Evolutionary conservation across 1,139 yeast genomes (phyloP).

Genomic region (Meyerozyma carpophila): DNA sequence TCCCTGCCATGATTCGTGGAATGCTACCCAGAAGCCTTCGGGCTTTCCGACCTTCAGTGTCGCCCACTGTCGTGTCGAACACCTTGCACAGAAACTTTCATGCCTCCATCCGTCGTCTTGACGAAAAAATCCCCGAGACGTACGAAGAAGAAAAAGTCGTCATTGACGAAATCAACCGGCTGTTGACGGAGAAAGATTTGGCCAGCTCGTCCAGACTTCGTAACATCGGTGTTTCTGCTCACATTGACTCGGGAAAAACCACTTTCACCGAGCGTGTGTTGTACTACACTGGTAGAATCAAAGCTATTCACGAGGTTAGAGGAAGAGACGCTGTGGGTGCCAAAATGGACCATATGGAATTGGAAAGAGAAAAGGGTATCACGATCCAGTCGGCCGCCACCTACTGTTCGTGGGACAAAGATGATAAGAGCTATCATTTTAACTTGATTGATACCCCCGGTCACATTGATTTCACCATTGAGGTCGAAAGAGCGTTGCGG

Average conservation of each 20-base stretch:
- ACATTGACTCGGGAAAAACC: conserved; percentile 24
- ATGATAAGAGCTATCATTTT: conserved; percentile 66
- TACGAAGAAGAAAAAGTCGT: conserved; percentile 71
- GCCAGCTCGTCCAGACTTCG: conserved; percentile 57
- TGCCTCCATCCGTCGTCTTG: conserved; percentile 2
- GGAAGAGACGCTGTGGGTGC: conserved; percentile 99
- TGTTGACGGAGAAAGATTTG: conserved; percentile 54
- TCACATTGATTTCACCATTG: conserved; percentile 96
- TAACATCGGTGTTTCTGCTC: conserved; percentile 97
- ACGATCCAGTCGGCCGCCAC: conserved; percentile 96
- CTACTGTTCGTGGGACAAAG: conserved; percentile 92
- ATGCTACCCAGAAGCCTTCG: not conserved
- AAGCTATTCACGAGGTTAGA: conserved; percentile 96
- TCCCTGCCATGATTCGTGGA: not conserved
- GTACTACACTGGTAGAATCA: conserved; percentile 94
- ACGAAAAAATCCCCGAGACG: conserved; percentile 25
- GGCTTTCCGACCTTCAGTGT: not conserved
- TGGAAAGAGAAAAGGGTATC: conserved; percentile 20
- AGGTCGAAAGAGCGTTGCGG: conserved; percentile 94
- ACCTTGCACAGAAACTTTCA: not conserved
- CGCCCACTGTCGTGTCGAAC: not conserved
- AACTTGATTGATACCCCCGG: conserved; percentile 35
- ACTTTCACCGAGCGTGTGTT: conserved; percentile 81
- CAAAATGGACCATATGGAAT: conserved; percentile 46
- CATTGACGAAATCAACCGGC: conserved; percentile 52